Evolutionary conservation across 2,329 filamentous ascomycete genomes (phyloP), one percentile per base, ranked within the genome.

Genomic region (Xenoacremonium recifei): DNA sequence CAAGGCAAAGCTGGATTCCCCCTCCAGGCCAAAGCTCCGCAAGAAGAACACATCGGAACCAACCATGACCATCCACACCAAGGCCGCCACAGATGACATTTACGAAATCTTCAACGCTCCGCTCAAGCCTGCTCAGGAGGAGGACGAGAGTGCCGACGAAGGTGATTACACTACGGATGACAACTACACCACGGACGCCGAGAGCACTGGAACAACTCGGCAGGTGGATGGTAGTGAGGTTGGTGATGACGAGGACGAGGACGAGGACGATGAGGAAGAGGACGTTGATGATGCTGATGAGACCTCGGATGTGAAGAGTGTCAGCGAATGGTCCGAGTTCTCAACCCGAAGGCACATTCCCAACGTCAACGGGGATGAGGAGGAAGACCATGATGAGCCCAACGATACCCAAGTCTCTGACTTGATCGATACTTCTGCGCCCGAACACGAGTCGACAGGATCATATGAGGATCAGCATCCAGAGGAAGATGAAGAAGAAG

Each of bases 21-120:
- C 91, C 0, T 87, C 87, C 1, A 80, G 84, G n/a, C 83, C 82
- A 4, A 97, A 95, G 65, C 76, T 92, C 41, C 86, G 84, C 50
- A 88, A 88, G 64, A 93, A 87, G 63, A 84, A 83, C 53, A 51
- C 66, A 3, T 71, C 77, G 38, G 92, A 97, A 65, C 88, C 91
- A n/a, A 99, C 93, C 2, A 96, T 99, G 91, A 99, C 93, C 1
- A 80, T 99, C 51, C 90, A 97, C 61, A 99, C 93, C 11, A 88
- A 82, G 55, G 92, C 93, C 51, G 93, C 93, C 4, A 96, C 92
- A 48, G 91, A 97, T 55, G 93, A 99, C 55, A 96, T 99, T 39
- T 97, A 97, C 58, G 90, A 90, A 44, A 89, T 99, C 35, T 99
- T 97, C 68, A 97, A 93, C 58, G 87, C 93, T 44, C 92, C 93